These are phyloP conservation scores for Aureobasidium sp. DNA, from an alignment of 2,329 filamentous ascomycete species.

Conservation along the genomic window DNA sequence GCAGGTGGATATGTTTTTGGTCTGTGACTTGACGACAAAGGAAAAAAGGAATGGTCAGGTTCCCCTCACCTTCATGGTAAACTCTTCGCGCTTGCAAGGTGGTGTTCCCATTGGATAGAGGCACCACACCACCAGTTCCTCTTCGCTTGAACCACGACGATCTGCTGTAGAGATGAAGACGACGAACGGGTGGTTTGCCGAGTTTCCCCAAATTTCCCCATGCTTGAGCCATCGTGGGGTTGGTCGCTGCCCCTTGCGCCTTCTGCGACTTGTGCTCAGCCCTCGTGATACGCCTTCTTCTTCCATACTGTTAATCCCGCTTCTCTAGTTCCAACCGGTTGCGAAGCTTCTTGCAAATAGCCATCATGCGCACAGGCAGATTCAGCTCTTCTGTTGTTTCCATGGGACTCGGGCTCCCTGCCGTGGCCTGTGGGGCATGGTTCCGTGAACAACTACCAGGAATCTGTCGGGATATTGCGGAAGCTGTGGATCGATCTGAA, in stretches of 20 bases:
- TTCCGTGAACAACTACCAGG: not conserved
- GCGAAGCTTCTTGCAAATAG: not conserved
- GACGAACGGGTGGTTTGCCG: not conserved
- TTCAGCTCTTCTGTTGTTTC: not conserved
- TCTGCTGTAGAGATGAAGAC: not conserved
- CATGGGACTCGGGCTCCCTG: not conserved
- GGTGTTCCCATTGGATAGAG: not conserved
- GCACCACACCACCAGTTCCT: not conserved
- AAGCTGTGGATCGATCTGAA: not conserved
- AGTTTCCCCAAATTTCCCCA: constrained; percentile 4
- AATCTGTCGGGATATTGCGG: not conserved
- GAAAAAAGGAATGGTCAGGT: not conserved
- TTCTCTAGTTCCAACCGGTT: not conserved
- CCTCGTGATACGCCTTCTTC: not conserved
- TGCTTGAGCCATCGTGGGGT: not conserved
- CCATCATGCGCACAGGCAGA: not conserved
- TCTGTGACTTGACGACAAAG: not conserved
- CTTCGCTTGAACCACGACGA: not conserved
- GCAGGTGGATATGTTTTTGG: not conserved
- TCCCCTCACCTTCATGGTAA: not conserved
- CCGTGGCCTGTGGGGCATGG: not conserved
- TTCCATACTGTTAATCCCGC: not conserved
- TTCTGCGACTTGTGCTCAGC: not conserved
- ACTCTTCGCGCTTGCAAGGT: not conserved
- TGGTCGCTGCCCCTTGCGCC: not conserved